Evolutionary conservation across 2,329 filamentous ascomycete species (phyloP).

Genomic region (Beauveria rudraprayagi): DNA sequence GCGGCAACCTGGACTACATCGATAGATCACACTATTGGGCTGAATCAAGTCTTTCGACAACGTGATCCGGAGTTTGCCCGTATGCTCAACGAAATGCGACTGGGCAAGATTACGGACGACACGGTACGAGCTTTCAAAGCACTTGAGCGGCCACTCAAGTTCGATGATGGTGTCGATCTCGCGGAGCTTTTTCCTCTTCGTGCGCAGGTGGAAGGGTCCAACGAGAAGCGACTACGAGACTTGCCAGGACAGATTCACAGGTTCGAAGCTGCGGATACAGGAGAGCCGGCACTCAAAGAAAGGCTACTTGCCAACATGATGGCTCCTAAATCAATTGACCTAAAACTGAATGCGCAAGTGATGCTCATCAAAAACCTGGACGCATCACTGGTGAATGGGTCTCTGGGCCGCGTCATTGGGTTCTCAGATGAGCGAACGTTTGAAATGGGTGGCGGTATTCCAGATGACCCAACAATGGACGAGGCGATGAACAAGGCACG

Average conservation of each 20-base stretch:
- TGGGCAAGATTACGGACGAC: slow-evolving; percentile 69
- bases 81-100: slow-evolving; percentile 97
- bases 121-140: slow-evolving; percentile 71
- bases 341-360: slow-evolving; percentile 91
- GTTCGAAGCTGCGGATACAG: slow-evolving; percentile 69
- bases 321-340: slow-evolving; percentile 69
- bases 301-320: slow-evolving; percentile 84
- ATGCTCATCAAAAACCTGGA: slow-evolving; percentile 99
- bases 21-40: slow-evolving; percentile 89
- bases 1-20: slow-evolving; percentile 85
- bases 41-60: slow-evolving; percentile 95
- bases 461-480: slow-evolving; percentile 33
- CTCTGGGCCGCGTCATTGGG: slow-evolving; percentile 68
- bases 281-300: slow-evolving; percentile 64
- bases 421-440: slow-evolving; percentile 33
- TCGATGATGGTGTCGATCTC: slow-evolving; percentile 59
- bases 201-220: slow-evolving; percentile 80
- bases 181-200: slow-evolving; percentile 93
- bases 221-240: slow-evolving; percentile 62
- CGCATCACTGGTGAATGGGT: slow-evolving; percentile 87
- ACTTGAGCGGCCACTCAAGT: slow-evolving; percentile 62
- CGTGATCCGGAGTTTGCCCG: slow-evolving; percentile 79
- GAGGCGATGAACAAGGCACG: slow-evolving; percentile 40
- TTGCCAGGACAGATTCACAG: slow-evolving; percentile 60
- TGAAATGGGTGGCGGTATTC: slow-evolving; percentile 31